phyloP scores from a whole-genome alignment of 305 asterid genomes.

The Solanum chacoense region DNA sequence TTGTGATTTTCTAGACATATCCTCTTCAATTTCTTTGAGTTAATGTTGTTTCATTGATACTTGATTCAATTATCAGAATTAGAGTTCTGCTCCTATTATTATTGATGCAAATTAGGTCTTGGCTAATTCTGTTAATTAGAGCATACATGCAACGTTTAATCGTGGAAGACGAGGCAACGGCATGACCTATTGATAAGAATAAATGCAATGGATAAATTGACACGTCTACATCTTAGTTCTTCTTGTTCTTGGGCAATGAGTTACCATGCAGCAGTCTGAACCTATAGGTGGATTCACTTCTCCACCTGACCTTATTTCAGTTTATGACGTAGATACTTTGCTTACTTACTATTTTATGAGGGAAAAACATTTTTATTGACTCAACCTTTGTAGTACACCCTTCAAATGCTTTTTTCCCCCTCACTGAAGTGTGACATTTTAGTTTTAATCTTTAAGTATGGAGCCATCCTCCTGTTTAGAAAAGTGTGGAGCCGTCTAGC shows the following conservation, averaged over 20 bases:
- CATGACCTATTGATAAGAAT: background rate
- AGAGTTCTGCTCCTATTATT: background rate
- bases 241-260: background rate
- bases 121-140: background rate
- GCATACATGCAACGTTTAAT: background rate
- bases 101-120: background rate
- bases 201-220: background rate
- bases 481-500: background rate
- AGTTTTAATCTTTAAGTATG: background rate
- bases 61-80: background rate
- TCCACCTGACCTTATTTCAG: background rate
- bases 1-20: background rate
- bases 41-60: background rate
- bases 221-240: background rate
- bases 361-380: background rate
- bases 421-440: background rate
- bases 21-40: background rate
- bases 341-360: background rate
- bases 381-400: background rate
- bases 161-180: background rate
- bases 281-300: too few relatives aligned
- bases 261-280: background rate
- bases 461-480: background rate
- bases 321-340: background rate
- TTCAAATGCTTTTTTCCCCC: background rate